A percentile compares a stretch with the other conserved stretches of the same genome.
These are phyloP conservation scores for Zasmidium angulare DNA, from an alignment of 2,329 filamentous ascomycete species.

Conservation along the genomic window DNA sequence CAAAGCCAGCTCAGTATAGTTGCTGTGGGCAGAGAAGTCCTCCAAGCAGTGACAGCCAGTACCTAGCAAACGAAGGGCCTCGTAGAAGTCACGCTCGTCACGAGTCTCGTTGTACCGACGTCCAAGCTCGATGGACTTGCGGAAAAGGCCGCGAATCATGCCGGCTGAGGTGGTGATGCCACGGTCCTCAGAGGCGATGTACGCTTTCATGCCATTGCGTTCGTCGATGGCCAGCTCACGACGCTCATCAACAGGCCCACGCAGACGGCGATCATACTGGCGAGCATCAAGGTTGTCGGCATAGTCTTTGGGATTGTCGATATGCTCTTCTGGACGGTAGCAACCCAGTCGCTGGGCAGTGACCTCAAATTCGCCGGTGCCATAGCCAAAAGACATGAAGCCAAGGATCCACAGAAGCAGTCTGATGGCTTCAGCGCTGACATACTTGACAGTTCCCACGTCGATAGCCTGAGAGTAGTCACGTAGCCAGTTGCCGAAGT, in stretches of 20 bases:
- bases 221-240: constrained; percentile 77
- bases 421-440: constrained; percentile 55
- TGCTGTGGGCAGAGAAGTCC: constrained; percentile 91
- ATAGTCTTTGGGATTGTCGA: constrained; percentile 59
- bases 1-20: constrained; percentile 84
- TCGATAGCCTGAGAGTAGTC: constrained; percentile 58
- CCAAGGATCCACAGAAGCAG: constrained; percentile 56
- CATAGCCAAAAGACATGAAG: constrained; percentile 59
- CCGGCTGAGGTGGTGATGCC: constrained; percentile 79
- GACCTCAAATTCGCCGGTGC: constrained; percentile 58
- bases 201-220: constrained; percentile 68
- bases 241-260: constrained; percentile 71
- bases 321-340: constrained; percentile 55
- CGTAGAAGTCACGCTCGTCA: constrained; percentile 76
- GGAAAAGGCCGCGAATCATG: constrained; percentile 73
- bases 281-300: constrained; percentile 84
- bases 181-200: constrained; percentile 81
- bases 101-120: constrained; percentile 67
- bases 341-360: constrained; percentile 53
- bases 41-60: constrained; percentile 89
- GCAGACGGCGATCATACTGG: constrained; percentile 75
- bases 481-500: constrained; percentile 47
- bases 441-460: constrained; percentile 53
- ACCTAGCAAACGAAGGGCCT: constrained; percentile 81
- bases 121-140: constrained; percentile 74